Evolutionary conservation across 2,329 filamentous ascomycete genomes (phyloP).

Genomic region (Pseudogymnoascus sp.): DNA sequence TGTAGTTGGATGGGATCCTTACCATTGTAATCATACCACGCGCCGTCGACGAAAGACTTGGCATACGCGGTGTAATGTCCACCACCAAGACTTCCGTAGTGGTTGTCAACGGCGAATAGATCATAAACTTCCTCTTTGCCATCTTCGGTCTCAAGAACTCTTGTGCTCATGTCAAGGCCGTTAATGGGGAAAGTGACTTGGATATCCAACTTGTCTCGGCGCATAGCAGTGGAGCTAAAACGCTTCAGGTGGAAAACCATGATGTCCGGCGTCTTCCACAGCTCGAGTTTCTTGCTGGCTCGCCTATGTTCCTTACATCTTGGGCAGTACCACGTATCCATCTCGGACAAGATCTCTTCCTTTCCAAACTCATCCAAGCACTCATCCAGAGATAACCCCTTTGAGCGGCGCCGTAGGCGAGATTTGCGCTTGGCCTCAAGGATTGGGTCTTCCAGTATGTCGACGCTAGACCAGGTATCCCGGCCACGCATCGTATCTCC

Average conservation of each 20-base stretch:
- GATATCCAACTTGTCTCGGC: conserved; percentile 86
- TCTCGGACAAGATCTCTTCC: conserved; percentile 85
- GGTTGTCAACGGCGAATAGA: conserved; percentile 90
- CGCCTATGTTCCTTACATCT: conserved; percentile 89
- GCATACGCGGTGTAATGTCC: conserved; percentile 95
- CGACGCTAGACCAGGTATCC: conserved; percentile 46
- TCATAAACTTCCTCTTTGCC: conserved; percentile 84
- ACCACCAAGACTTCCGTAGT: conserved; percentile 86
- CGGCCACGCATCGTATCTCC: conserved; percentile 50
- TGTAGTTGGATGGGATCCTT: conserved; percentile 31
- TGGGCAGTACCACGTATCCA: conserved; percentile 96
- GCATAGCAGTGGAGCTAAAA: conserved; percentile 76
- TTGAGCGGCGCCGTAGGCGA: conserved; percentile 59
- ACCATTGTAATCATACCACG: conserved; percentile 98
- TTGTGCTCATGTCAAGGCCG: conserved; percentile 70
- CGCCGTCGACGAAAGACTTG: conserved; percentile 79
- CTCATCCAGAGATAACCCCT: conserved; percentile 77
- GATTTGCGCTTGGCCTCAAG: conserved; percentile 56
- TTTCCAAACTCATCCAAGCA: conserved; percentile 93
- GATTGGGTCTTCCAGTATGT: conserved; percentile 50
- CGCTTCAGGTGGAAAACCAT: conserved; percentile 92
- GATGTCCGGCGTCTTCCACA: conserved; percentile 96
- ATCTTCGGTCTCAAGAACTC: conserved; percentile 72
- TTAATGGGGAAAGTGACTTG: conserved; percentile 87
- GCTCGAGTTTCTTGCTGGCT: conserved; percentile 91